phyloP scores from a whole-genome alignment of 2,329 filamentous ascomycete genomes.

The Colletotrichum sp. region DNA sequence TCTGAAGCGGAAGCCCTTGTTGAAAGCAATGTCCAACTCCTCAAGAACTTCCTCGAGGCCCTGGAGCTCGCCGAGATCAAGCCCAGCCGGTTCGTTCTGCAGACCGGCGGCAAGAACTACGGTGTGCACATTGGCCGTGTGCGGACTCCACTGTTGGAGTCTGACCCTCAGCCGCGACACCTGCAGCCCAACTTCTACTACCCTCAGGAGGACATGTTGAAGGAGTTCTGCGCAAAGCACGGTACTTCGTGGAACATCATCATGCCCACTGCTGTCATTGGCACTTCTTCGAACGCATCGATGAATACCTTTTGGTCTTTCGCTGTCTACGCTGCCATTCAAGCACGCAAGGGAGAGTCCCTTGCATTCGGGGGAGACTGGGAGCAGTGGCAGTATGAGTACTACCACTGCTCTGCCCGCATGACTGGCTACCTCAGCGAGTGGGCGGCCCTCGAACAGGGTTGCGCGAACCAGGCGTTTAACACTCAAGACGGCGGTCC shows the following conservation, averaged over 20 bases:
- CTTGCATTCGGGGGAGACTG: conserved; percentile 2
- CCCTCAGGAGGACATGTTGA: conserved; percentile 4
- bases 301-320: background rate
- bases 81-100: background rate
- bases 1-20: background rate
- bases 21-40: background rate
- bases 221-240: background rate
- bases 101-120: conserved; percentile 17
- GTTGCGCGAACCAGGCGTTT: background rate
- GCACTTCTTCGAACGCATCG: background rate
- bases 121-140: conserved; percentile 1
- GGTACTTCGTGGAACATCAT: background rate
- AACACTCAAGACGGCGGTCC: background rate
- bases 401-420: background rate
- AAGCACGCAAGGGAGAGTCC: background rate
- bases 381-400: background rate
- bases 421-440: background rate
- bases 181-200: conserved; percentile 11
- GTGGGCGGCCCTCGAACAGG: background rate
- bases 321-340: background rate
- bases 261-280: background rate
- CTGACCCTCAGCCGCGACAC: background rate
- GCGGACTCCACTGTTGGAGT: background rate
- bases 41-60: conserved; percentile 5
- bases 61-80: background rate